phyloP scores from a whole-genome alignment of 1,284 basidiomycete genomes.

The Apiotrichum mycotoxinovorans region DNA sequence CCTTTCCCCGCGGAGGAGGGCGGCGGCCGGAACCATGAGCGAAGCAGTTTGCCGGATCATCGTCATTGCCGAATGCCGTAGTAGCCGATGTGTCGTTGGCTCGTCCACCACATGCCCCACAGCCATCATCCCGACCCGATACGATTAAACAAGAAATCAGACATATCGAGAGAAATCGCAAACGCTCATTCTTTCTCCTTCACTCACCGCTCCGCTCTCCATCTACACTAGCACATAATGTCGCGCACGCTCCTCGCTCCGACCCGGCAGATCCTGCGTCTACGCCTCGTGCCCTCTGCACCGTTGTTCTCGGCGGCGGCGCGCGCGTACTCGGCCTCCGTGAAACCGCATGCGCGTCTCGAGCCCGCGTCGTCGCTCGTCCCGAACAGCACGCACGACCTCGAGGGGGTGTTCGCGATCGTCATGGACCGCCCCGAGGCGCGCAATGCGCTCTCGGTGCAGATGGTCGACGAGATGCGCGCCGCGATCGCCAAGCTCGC shows the following conservation, averaged over 20 bases:
- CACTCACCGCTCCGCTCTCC: background rate
- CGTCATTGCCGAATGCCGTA: slow-evolving; percentile 1
- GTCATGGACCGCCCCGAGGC: slow-evolving; percentile 73
- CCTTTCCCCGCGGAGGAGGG: background rate
- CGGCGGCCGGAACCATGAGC: background rate
- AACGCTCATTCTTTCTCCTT: no score
- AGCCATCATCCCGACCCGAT: no score
- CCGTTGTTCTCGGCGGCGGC: background rate
- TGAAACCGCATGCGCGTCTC: slow-evolving; percentile 34
- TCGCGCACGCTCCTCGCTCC: slow-evolving; percentile 10
- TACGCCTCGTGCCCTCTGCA: background rate
- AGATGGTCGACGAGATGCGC: slow-evolving; percentile 72
- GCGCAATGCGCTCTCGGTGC: slow-evolving; percentile 82
- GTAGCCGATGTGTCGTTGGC: background rate
- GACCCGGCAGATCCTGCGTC: slow-evolving; percentile 5
- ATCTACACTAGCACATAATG: no score
- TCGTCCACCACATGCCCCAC: background rate
- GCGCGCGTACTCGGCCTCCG: slow-evolving; percentile 7
- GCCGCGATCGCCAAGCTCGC: slow-evolving; percentile 64
- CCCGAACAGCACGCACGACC: slow-evolving; percentile 8
- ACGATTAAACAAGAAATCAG: no score
- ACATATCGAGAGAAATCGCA: no score
- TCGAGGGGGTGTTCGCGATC: slow-evolving; percentile 48
- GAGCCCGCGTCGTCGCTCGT: slow-evolving; percentile 17
- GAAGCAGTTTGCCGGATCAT: background rate